Base-by-base conservation (phyloP, 2,329 filamentous ascomycete genomes). In the Fusarium neocosmosporiellum region DNA sequence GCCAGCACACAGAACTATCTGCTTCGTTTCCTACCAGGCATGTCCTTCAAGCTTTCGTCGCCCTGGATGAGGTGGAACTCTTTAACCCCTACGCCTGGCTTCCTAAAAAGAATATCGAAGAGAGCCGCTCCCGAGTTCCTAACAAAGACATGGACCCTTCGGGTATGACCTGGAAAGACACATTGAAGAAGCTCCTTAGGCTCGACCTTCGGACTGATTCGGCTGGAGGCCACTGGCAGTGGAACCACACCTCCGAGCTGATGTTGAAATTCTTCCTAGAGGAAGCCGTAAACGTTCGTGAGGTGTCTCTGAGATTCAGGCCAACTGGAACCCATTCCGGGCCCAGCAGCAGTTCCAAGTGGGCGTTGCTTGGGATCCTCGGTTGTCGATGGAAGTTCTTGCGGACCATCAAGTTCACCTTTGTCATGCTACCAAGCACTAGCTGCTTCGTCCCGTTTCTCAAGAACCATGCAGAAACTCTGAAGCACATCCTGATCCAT, bases 261-360 rank as follows among this genome's bases (percentile, higher is more conserved):
- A 13, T 41, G 8, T 4, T 37, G 5, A 27, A 7, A 3, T 41
- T 39, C 8, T 67, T 67, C 18, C 37, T 67, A 3, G 16, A 11
- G 8, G 37, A 33, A 16, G 50, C 33, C 13, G n/a, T n/a, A n/a
- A 63, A 33, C 2, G 31, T 68, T 6, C 48, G 24, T 11, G 58
- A 68, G 13, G 10, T 68, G n/a, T 67, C 64, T 2, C 7, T 67
- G 8, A 18, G 58, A 20, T 67, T 48, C 27, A 67, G 37, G n/a
- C 37, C 37, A 7, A 48, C 27, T 5, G 7, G 58, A 4, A 4
- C 18, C 18, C 4, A 53, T 16, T 2, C 16, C 22, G 31, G 1
- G 18, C 41, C 14, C 6, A n/a, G 3, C 4, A 39, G 9, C 4
- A 3, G n/a, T 13, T 59, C 27, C 3, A 11, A 8, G 55, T 41